Evolutionary conservation across 805 yeast genomes (phyloP).

Genomic region (Kluyveromyces aestuarii): DNA sequence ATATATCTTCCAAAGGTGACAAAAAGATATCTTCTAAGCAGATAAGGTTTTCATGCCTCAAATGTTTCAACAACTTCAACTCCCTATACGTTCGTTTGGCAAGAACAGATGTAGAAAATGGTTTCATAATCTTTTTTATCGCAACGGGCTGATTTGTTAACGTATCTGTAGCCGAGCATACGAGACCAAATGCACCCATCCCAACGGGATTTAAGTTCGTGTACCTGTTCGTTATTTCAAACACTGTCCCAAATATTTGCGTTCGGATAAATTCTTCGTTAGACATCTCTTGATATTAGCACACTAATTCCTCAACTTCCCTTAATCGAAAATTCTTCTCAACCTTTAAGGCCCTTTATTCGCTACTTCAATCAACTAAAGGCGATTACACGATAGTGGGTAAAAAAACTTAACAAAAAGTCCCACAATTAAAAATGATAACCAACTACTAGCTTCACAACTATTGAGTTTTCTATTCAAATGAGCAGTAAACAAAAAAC

Average conservation of each 20-base stretch:
- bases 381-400: neutral
- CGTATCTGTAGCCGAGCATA: conserved; percentile 91
- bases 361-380: no score
- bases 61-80: conserved; percentile 82
- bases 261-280: conserved; percentile 49
- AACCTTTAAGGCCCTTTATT: neutral
- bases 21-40: conserved; percentile 88
- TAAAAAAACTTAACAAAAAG: neutral
- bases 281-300: conserved; percentile 17
- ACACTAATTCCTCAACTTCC: neutral
- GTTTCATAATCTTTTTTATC: conserved; percentile 95
- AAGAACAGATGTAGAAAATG: conserved; percentile 86
- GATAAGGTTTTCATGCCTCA: conserved; percentile 90
- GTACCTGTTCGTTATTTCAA: conserved; percentile 85
- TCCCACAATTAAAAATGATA: neutral
- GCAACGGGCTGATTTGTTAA: conserved; percentile 91
- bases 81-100: conserved; percentile 97
- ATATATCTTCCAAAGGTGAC: conserved; percentile 89
- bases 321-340: neutral
- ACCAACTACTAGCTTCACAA: no score
- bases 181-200: conserved; percentile 99
- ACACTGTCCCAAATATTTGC: conserved; percentile 90
- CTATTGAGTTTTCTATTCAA: no score
- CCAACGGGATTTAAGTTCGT: conserved; percentile 95
- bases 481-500: no score